Conservation (phyloP, 108 stramenopile species). For the Cyclostephanos tholiformis region DNA sequence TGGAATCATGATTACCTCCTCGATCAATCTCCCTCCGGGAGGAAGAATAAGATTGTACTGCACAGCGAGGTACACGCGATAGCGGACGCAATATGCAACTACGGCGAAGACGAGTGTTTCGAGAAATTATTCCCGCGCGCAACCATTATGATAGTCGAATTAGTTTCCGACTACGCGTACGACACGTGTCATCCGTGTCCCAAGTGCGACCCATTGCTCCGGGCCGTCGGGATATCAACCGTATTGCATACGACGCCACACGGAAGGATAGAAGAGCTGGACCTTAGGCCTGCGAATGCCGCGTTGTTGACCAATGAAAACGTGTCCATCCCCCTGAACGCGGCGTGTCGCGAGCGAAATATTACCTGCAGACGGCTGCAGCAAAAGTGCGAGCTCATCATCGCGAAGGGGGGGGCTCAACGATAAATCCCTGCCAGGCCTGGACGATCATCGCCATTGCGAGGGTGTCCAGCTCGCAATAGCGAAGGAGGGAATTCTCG, state of each 20-base stretch:
- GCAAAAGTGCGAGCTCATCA: neutral
- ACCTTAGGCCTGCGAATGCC: slow-evolving; percentile 15
- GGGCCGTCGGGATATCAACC: slow-evolving; percentile 39
- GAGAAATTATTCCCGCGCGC: slow-evolving; percentile 28
- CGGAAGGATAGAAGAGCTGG: slow-evolving; percentile 17
- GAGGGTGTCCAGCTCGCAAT: slow-evolving; percentile 62
- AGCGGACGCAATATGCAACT: slow-evolving; percentile 28
- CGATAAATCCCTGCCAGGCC: slow-evolving; percentile 53
- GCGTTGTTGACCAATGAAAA: slow-evolving; percentile 25
- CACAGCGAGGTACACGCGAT: slow-evolving; percentile 42
- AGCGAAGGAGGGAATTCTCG: slow-evolving; percentile 49
- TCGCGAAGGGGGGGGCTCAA: neutral
- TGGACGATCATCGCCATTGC: slow-evolving; percentile 64
- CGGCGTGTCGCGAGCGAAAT: slow-evolving; percentile 31
- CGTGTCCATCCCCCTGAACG: slow-evolving; percentile 25
- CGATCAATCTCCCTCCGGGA: slow-evolving; percentile 10
- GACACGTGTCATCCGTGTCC: slow-evolving; percentile 46
- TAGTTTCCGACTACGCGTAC: slow-evolving; percentile 36
- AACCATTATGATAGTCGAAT: slow-evolving; percentile 40
- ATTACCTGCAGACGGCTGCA: slow-evolving; percentile 19
- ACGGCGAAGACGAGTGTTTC: slow-evolving; percentile 46
- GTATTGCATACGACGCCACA: slow-evolving; percentile 35
- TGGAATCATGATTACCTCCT: slow-evolving; percentile 40
- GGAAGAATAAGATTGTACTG: slow-evolving; percentile 41
- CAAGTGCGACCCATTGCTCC: slow-evolving; percentile 41